Conservation (phyloP, 768 basidiomycete species). For the Tricholoma sp. region DNA sequence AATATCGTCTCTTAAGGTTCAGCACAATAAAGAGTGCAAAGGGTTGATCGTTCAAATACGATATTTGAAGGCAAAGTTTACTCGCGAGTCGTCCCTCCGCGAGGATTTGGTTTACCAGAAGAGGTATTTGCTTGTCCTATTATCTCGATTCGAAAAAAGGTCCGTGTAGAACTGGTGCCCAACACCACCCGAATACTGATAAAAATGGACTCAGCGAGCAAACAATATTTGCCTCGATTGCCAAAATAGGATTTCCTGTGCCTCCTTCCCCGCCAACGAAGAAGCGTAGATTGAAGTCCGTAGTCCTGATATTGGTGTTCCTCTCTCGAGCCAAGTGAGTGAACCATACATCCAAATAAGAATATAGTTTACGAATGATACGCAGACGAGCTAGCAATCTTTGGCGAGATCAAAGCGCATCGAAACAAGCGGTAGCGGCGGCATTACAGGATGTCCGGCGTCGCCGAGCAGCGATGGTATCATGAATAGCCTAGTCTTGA, state of each 20-base stretch:
- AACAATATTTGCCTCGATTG: conserved; percentile 70
- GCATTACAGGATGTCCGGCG: conserved; percentile 71
- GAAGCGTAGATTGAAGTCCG: conserved; percentile 52
- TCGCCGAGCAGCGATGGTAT: conserved; percentile 29
- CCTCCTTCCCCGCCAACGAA: conserved; percentile 29
- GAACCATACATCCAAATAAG: background rate
- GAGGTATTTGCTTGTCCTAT: conserved; percentile 72
- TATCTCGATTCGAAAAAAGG: conserved; percentile 70
- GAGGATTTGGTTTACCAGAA: conserved; percentile 82
- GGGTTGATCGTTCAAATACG: conserved; percentile 86
- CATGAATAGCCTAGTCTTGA: background rate
- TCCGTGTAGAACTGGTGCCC: conserved; percentile 23
- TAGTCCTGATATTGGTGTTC: conserved; percentile 59
- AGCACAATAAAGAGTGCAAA: conserved; percentile 85
- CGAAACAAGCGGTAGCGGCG: conserved; percentile 55
- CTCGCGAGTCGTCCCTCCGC: conserved; percentile 78
- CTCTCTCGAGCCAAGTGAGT: conserved; percentile 59
- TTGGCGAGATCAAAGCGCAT: conserved; percentile 61
- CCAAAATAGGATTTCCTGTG: conserved; percentile 66
- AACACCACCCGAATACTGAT: background rate
- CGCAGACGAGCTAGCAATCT: conserved; percentile 51
- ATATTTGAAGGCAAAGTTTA: conserved; percentile 90
- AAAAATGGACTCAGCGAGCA: conserved; percentile 44
- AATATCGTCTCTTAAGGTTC: conserved; percentile 48
- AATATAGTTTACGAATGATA: background rate